Percentiles rank a stretch among this genome's conserved stretches.
phyloP scores from a whole-genome alignment of 257 asterid species.

The Nicotiana knightiana region DNA sequence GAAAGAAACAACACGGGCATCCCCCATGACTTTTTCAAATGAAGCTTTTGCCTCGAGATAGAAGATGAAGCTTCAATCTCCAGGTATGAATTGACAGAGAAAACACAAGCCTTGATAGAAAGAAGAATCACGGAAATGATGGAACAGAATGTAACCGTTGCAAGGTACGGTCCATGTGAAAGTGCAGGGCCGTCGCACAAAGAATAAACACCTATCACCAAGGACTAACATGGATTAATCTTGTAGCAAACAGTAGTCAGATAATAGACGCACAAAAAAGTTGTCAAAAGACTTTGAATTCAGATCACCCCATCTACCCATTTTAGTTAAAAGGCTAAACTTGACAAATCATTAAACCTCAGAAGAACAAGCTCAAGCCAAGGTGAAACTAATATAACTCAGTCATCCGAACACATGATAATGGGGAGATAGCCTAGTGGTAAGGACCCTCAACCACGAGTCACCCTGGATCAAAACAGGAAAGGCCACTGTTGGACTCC shows the following conservation, averaged over 20 bases:
- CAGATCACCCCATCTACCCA: not conserved
- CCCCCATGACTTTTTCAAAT: conserved; percentile 95
- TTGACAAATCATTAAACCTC: not conserved
- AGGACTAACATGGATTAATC: conserved; percentile 17
- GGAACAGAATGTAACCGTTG: conserved; percentile 81
- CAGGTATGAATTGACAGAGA: conserved; percentile 74
- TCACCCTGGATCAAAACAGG: not conserved
- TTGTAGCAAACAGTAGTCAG: not conserved
- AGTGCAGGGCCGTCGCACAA: conserved; percentile 65
- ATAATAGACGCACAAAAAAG: not conserved
- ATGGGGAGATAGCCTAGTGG: not conserved
- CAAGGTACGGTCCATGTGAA: conserved; percentile 85
- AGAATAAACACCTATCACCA: conserved; percentile 65
- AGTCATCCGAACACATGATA: not conserved
- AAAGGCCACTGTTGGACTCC: not conserved
- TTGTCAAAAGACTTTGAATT: not conserved
- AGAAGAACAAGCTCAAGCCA: not conserved
- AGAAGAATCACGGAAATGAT: conserved; percentile 58
- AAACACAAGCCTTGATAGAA: conserved; percentile 78
- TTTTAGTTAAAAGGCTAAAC: not conserved
- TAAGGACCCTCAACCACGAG: not conserved
- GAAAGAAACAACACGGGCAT: conserved; percentile 96
- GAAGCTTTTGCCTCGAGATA: conserved; percentile 78
- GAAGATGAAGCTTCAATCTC: conserved; percentile 67
- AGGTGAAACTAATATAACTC: not conserved